phyloP scores from a whole-genome alignment of 2,329 filamentous ascomycete species.

The Dendryphion nanum region DNA sequence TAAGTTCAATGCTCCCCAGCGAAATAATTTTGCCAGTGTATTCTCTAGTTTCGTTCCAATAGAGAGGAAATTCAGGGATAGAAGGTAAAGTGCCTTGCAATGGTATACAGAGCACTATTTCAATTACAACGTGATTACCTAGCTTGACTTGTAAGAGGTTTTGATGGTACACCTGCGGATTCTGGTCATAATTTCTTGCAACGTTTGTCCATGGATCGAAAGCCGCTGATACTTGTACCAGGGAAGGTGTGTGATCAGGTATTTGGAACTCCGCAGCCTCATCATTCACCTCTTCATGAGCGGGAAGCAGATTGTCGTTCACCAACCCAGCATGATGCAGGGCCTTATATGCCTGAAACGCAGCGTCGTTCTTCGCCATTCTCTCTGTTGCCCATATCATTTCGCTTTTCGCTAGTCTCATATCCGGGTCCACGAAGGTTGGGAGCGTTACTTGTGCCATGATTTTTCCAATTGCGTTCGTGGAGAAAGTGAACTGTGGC shows the following conservation, averaged over 20 bases:
- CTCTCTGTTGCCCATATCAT: conserved; percentile 67
- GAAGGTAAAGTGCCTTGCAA: conserved; percentile 9
- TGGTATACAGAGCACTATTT: conserved; percentile 23
- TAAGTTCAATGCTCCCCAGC: conserved; percentile 9
- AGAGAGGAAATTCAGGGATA: conserved; percentile 18
- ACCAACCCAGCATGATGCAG: conserved; percentile 71
- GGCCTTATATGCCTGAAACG: conserved; percentile 73
- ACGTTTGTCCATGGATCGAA: conserved; percentile 31
- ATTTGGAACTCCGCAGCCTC: conserved; percentile 20
- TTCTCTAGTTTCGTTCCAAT: conserved; percentile 30
- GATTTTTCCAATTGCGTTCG: conserved; percentile 37
- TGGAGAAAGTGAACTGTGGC: conserved; percentile 65
- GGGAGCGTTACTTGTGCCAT: conserved; percentile 69
- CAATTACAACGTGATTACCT: conserved; percentile 11
- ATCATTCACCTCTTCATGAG: conserved; percentile 30
- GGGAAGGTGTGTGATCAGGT: conserved; percentile 22
- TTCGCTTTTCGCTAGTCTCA: conserved; percentile 56
- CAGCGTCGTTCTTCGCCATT: conserved; percentile 75
- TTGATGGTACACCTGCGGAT: conserved; percentile 17
- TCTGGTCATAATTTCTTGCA: conserved; percentile 11
- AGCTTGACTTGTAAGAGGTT: conserved; percentile 15
- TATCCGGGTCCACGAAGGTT: conserved; percentile 60
- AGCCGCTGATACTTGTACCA: conserved; percentile 21
- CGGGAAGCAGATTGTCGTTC: conserved; percentile 75
- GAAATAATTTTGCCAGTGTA: conserved; percentile 18